A percentile compares a stretch with the other conserved stretches of the same genome.
Evolutionary conservation across 352 stramenopile species (phyloP).

Genomic region (Globisporangium megalacanthum): DNA sequence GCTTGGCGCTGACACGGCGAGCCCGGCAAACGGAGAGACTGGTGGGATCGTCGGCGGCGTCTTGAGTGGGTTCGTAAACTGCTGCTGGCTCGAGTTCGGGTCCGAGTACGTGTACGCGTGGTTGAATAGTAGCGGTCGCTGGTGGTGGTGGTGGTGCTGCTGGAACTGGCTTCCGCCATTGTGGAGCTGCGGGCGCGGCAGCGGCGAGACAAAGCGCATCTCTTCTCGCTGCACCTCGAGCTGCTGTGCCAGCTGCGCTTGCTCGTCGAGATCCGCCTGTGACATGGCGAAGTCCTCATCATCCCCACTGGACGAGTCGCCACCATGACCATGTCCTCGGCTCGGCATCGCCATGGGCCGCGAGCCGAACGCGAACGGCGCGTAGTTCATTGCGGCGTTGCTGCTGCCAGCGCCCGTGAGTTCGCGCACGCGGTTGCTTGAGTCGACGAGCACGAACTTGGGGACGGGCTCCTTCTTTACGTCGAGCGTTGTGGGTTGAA

Average conservation of each 20-base stretch:
- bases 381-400: slow-evolving; percentile 1
- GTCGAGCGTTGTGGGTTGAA: slow-evolving; percentile 7
- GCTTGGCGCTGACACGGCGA: slow-evolving; percentile 61
- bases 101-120: slow-evolving; percentile 66
- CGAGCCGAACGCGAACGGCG: slow-evolving; percentile 8
- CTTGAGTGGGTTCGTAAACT: slow-evolving; percentile 24
- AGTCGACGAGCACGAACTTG: slow-evolving; percentile 67
- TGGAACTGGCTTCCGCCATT: slow-evolving; percentile 23
- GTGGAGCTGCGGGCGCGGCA: slow-evolving; percentile 35
- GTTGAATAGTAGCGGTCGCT: slow-evolving; percentile 21
- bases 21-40: slow-evolving; percentile 62
- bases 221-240: slow-evolving; percentile 69
- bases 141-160: slow-evolving; percentile 14
- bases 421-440: slow-evolving; percentile 68
- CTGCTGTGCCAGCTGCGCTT: slow-evolving; percentile 68
- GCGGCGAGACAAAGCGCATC: slow-evolving; percentile 67
- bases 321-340: slow-evolving; percentile 7
- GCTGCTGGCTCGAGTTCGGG: slow-evolving; percentile 30
- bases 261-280: slow-evolving; percentile 49
- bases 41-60: slow-evolving; percentile 53
- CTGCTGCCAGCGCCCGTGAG: slow-evolving; percentile 34
- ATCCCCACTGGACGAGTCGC: not conserved
- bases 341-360: slow-evolving; percentile 20
- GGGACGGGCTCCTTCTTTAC: slow-evolving; percentile 23
- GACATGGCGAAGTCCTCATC: slow-evolving; percentile 34